Base-by-base conservation (phyloP, 805 yeast species). In the Saccharomycopsis sp. region DNA sequence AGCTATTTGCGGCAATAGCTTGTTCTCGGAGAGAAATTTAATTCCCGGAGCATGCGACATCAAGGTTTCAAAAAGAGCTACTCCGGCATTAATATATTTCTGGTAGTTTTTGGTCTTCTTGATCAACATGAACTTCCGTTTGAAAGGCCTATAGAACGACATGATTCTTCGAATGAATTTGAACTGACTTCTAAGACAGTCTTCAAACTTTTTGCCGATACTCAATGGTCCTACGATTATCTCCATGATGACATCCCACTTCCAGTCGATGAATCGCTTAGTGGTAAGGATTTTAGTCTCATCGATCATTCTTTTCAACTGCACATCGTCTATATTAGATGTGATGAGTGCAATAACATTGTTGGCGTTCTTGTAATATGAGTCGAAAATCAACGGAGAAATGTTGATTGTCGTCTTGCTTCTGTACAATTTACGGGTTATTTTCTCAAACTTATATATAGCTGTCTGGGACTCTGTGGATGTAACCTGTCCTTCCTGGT, bases 131-230 rank as follows among this genome's bases (percentile, higher is more conserved):
- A 91, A 93, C 57, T 97, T 75, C 65, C 85, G 83, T 71, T 96
- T 92, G 73, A 92, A 87, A 0, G 99, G 99, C 56, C 98, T 77
- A 68, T 84, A 93, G 68, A 93, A 94, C 1, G 96, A 88, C 65
- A 92, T 70, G 24, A 94, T 69, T 58, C 97, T 74, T 67, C 93
- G 92, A 68, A 92, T 77, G 66, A 94, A 89, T 66, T 92, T 93
- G 41, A 29, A 49, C 0, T 97, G 90, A 1, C 86, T 85, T 64
- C 80, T 83, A 41, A 84, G 77, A 1, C 87, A 75, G 58, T 93
- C 98, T 35, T 90, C 96, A 50, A 94, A 76, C 54, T 89, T 75
- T 63, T 76, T 81, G 0, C 88, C 85, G 65, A 82, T 85, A 59
- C 81, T 70, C n/a, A 94, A 71, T 0, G 97, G 97, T 0, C 97